phyloP scores from a whole-genome alignment of 768 basidiomycete genomes.

The Symmetrospora coprosmae region DNA sequence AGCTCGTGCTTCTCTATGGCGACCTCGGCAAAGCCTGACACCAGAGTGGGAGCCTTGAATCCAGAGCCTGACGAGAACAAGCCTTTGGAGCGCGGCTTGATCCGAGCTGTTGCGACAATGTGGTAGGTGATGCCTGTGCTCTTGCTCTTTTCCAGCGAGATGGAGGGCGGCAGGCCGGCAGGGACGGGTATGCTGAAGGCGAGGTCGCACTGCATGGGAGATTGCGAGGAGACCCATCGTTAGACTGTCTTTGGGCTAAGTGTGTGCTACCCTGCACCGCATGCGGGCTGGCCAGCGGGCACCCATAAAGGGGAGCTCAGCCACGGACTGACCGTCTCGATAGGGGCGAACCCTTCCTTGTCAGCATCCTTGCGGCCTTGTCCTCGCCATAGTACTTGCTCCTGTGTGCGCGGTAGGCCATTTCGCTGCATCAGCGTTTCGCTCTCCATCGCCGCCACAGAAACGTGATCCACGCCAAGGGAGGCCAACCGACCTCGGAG shows the following conservation, averaged over 20 bases:
- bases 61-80: background rate
- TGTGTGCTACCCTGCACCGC: no score
- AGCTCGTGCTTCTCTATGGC: conserved; percentile 17
- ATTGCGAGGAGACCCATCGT: no score
- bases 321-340: conserved; percentile 1
- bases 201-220: conserved; percentile 1
- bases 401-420: background rate
- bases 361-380: background rate
- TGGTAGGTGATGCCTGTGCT: conserved; percentile 17
- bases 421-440: no score
- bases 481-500: background rate
- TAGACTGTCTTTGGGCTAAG: no score
- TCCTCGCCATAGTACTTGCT: conserved; percentile 2
- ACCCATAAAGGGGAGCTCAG: background rate
- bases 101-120: conserved; percentile 3
- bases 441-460: background rate
- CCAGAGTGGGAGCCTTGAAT: conserved; percentile 4
- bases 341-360: conserved; percentile 2
- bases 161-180: conserved; percentile 10
- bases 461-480: background rate
- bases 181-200: conserved; percentile 19
- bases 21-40: background rate
- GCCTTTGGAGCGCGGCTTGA: background rate
- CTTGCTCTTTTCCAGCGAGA: conserved; percentile 5
- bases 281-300: background rate